phyloP scores from a whole-genome alignment of 2,329 filamentous ascomycete genomes.

The Cordyceps sp. region DNA sequence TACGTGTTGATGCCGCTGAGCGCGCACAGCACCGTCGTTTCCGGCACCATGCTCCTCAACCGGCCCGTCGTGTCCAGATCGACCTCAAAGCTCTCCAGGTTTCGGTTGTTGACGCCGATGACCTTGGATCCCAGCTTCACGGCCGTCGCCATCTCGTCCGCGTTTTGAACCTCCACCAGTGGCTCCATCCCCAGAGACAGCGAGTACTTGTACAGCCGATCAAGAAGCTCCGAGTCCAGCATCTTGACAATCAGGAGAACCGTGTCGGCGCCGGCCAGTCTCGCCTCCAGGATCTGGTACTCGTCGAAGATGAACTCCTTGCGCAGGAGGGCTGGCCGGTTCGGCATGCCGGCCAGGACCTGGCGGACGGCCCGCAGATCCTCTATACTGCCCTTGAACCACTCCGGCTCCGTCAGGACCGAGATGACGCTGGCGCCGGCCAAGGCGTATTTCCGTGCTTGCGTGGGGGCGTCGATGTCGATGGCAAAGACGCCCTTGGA shows the following conservation, averaged over 20 bases:
- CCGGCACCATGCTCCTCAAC: conserved; percentile 70
- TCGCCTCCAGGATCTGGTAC: conserved; percentile 91
- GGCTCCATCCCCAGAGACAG: conserved; percentile 90
- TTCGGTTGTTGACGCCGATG: conserved; percentile 95
- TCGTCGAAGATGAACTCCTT: conserved; percentile 98
- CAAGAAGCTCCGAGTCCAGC: conserved; percentile 61
- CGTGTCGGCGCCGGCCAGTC: conserved; percentile 84
- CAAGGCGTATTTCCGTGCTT: conserved; percentile 81
- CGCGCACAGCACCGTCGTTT: conserved; percentile 77
- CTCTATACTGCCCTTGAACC: conserved; percentile 97
- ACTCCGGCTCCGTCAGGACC: conserved; percentile 94
- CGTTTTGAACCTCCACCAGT: conserved; percentile 88
- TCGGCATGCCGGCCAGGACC: conserved; percentile 78
- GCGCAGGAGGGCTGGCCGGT: conserved; percentile 76
- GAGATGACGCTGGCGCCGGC: conserved; percentile 95
- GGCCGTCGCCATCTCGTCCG: conserved; percentile 80
- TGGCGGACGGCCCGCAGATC: conserved; percentile 77
- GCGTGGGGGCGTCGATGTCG: conserved; percentile 71
- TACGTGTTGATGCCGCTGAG: conserved; percentile 85
- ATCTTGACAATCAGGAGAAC: conserved; percentile 97
- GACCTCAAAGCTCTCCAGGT: conserved; percentile 91
- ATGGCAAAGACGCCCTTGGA: conserved; percentile 91
- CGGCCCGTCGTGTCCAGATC: conserved; percentile 85
- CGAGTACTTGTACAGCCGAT: conserved; percentile 75
- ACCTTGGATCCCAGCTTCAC: conserved; percentile 75